Evolutionary conservation across 371 early-diverging fungal species (phyloP), one percentile per base, ranked within the genome.

Genomic region (Mucor piriformis): DNA sequence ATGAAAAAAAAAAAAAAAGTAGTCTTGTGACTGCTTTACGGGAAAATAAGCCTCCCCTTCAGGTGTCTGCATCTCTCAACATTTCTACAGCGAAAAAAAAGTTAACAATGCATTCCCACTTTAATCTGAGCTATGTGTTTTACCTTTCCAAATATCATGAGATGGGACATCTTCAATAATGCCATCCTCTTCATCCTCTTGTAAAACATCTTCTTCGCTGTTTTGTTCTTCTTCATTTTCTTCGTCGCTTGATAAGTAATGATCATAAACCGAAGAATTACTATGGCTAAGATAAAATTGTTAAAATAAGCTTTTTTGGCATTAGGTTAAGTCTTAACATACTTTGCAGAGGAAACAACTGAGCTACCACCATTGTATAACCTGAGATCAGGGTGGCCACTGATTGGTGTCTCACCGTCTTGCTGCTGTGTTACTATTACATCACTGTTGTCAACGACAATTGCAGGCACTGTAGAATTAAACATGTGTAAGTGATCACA

Each of bases 391-490:
- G 20, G 43, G 18, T 43, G 43, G 1, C 16, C 10, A 21, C 18
- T 46, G 25, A 46, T 23, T 46, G 46, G 46, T 23, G 46, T 46
- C 11, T 3, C 23, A 46, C 11, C 8, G 24, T 46, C 43, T 44
- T 33, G 35, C 20, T 18, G 10, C 29, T 38, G 15, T 53, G 50
- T 15, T 44, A 29, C 56, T 50, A 18, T 37, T 18, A 57, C 64
- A 34, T 49, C 52, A 29, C 33, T 37, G 40, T 66, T 60, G 34
- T 72, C 67, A 48, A 72, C 47, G 2, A 64, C 61, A 60, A 74
- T 74, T 2, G 65, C 67, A 49, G 74, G 74, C 18, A 70, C 70
- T 70, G 47, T 24, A 51, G 29, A 24, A 29, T 13, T 35, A 55
- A 25, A 46, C 18, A 48, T n/a, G 38, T 6, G 27, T 56, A 2